A percentile compares a stretch with the other conserved stretches of the same genome.
Evolutionary conservation across 2,329 filamentous ascomycete genomes (phyloP).

Genomic region (Grosmannia huntii): DNA sequence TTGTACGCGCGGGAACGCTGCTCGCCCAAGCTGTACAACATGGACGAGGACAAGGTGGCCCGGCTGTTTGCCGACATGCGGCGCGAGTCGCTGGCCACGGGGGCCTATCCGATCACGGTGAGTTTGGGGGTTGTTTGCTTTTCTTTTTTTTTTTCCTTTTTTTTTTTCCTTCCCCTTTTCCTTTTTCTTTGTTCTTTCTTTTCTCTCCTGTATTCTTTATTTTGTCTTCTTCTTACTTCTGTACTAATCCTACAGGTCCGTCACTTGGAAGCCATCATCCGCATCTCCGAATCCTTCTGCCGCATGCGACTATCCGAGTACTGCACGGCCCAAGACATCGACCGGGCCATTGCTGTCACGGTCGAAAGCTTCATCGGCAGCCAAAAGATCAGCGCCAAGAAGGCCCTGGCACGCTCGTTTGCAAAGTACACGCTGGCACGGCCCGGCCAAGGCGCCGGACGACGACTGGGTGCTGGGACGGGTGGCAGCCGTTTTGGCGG

Average conservation of each 20-base stretch:
- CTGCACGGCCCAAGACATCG: slow-evolving; percentile 79
- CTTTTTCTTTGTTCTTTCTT: not conserved
- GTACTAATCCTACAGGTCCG: slow-evolving; percentile 51
- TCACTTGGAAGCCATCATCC: slow-evolving; percentile 95
- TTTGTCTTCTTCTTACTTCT: not conserved
- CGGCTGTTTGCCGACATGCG: slow-evolving; percentile 94
- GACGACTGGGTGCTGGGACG: slow-evolving; percentile 10
- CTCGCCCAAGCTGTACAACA: slow-evolving; percentile 86
- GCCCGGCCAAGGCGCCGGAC: slow-evolving; percentile 24
- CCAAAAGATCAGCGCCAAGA: slow-evolving; percentile 96
- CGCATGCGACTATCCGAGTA: slow-evolving; percentile 98
- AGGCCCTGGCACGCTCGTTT: slow-evolving; percentile 84
- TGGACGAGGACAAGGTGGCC: slow-evolving; percentile 94
- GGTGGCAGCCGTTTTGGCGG: not conserved
- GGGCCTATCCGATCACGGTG: slow-evolving; percentile 96
- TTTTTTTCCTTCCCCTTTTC: not conserved
- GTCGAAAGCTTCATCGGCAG: slow-evolving; percentile 92
- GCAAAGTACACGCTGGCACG: slow-evolving; percentile 72
- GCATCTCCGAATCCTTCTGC: slow-evolving; percentile 86
- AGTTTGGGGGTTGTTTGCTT: slow-evolving; percentile 22
- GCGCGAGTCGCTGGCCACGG: slow-evolving; percentile 80
- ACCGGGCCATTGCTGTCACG: slow-evolving; percentile 91
- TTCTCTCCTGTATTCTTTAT: not conserved
- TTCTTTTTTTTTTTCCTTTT: not conserved
- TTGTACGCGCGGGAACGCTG: slow-evolving; percentile 85